Percentiles rank a stretch among this genome's conserved stretches.
Evolutionary conservation across 306 rosid species (phyloP).

Genomic region (Dalbergia cultrata): DNA sequence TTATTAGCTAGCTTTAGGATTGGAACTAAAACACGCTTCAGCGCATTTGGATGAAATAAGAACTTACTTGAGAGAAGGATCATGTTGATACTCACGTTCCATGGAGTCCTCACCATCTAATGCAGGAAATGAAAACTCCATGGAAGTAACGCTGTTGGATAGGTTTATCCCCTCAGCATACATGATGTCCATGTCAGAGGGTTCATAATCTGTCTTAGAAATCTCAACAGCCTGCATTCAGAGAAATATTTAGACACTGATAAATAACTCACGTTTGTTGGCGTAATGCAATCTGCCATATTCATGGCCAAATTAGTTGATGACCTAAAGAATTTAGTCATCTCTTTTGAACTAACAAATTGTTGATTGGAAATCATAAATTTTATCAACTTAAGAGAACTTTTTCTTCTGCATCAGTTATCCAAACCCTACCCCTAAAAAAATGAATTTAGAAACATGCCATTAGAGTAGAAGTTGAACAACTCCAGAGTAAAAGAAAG

Average conservation of each 20-base stretch:
- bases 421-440: background rate
- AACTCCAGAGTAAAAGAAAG: background rate
- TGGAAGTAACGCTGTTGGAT: constrained; percentile 62
- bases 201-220: constrained; percentile 67
- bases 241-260: constrained; percentile 27
- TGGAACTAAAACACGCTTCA: too few species aligned
- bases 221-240: constrained; percentile 74
- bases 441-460: constrained; percentile 16
- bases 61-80: constrained; percentile 63
- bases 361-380: too few species aligned
- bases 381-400: too few species aligned
- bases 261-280: background rate
- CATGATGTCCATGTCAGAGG: constrained; percentile 75
- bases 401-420: background rate
- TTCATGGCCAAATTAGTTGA: constrained; percentile 10
- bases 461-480: background rate
- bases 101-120: constrained; percentile 48
- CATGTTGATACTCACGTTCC: constrained; percentile 51
- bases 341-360: background rate
- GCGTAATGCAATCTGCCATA: constrained; percentile 26
- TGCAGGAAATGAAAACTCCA: constrained; percentile 70
- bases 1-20: too few species aligned
- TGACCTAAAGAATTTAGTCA: background rate
- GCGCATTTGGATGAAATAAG: background rate
- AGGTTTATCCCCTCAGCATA: constrained; percentile 77